Conservation (phyloP, 108 stramenopile genomes). For the Discostella pseudostelligera region DNA sequence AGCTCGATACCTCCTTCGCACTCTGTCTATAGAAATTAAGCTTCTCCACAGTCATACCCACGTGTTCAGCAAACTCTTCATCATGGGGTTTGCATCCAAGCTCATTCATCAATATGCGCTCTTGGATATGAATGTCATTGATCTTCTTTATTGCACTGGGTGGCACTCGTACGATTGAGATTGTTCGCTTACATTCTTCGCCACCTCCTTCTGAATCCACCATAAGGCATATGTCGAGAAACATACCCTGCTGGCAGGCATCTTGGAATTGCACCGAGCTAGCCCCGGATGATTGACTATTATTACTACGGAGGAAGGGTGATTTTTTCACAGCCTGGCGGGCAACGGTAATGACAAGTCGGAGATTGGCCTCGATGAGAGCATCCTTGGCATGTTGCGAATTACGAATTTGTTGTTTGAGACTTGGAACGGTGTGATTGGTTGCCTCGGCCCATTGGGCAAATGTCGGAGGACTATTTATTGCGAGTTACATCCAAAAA, state of each 20-base stretch:
- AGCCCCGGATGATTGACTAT: slow-evolving; percentile 11
- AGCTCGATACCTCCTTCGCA: slow-evolving; percentile 50
- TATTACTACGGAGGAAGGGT: too few relatives aligned
- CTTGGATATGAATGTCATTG: slow-evolving; percentile 58
- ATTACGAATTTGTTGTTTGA: slow-evolving; percentile 59
- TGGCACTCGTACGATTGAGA: slow-evolving; percentile 68
- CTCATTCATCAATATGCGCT: slow-evolving; percentile 44
- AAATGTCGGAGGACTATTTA: slow-evolving; percentile 53
- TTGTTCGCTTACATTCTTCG: slow-evolving; percentile 71
- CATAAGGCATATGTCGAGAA: slow-evolving; percentile 87
- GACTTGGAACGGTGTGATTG: slow-evolving; percentile 47
- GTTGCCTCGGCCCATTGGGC: slow-evolving; percentile 53
- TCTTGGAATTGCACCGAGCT: slow-evolving; percentile 62
- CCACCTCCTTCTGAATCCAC: slow-evolving; percentile 83
- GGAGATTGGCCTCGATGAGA: slow-evolving; percentile 61
- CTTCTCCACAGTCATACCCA: slow-evolving; percentile 58
- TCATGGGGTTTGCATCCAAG: slow-evolving; percentile 58
- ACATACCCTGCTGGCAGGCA: slow-evolving; percentile 84
- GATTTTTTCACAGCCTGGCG: slow-evolving; percentile 53
- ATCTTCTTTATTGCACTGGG: slow-evolving; percentile 61
- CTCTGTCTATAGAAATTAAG: slow-evolving; percentile 51
- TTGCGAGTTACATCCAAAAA: neutral
- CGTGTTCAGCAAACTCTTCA: slow-evolving; percentile 61
- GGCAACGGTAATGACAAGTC: slow-evolving; percentile 73
- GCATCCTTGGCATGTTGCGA: slow-evolving; percentile 66